A percentile compares a stretch with the other conserved stretches of the same genome.
Evolutionary conservation across 768 basidiomycete species (phyloP).

Genomic region (Mycena polygramma): DNA sequence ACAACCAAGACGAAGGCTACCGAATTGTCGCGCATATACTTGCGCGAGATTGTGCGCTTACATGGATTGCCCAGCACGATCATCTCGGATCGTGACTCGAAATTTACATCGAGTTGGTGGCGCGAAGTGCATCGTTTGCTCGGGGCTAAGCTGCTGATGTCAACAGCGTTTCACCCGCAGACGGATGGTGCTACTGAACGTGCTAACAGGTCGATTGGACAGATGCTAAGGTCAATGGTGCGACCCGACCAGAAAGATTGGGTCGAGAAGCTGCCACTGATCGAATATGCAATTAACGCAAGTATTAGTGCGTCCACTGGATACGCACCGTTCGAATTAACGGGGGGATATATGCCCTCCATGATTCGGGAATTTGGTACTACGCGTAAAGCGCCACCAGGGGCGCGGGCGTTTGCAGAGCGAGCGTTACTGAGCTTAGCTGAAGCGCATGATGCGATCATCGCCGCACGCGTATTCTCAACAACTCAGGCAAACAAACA

Average conservation of each 20-base stretch:
- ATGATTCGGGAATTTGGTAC: background rate
- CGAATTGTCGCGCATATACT: constrained; percentile 36
- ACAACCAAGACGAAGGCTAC: constrained; percentile 30
- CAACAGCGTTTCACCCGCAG: constrained; percentile 9
- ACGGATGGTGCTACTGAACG: constrained; percentile 21
- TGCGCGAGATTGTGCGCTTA: constrained; percentile 37
- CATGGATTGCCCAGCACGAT: constrained; percentile 34
- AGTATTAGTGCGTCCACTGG: constrained; percentile 8
- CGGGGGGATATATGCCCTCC: background rate
- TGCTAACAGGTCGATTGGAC: constrained; percentile 22
- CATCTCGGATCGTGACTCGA: constrained; percentile 1
- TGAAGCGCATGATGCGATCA: constrained; percentile 39
- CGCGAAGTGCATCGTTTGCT: constrained; percentile 2
- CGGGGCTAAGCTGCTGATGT: constrained; percentile 8
- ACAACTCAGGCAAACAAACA: constrained; percentile 31
- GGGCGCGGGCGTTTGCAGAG: background rate
- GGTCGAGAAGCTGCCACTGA: constrained; percentile 2
- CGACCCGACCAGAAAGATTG: constrained; percentile 31
- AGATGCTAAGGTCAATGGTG: constrained; percentile 30
- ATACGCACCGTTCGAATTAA: constrained; percentile 13
- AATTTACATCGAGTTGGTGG: constrained; percentile 11
- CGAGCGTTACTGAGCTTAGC: background rate
- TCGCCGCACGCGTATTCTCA: constrained; percentile 44
- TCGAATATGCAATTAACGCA: constrained; percentile 11
- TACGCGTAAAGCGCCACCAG: background rate